Base-by-base conservation (phyloP, 2,329 filamentous ascomycete genomes). In the Amphichorda felina region DNA sequence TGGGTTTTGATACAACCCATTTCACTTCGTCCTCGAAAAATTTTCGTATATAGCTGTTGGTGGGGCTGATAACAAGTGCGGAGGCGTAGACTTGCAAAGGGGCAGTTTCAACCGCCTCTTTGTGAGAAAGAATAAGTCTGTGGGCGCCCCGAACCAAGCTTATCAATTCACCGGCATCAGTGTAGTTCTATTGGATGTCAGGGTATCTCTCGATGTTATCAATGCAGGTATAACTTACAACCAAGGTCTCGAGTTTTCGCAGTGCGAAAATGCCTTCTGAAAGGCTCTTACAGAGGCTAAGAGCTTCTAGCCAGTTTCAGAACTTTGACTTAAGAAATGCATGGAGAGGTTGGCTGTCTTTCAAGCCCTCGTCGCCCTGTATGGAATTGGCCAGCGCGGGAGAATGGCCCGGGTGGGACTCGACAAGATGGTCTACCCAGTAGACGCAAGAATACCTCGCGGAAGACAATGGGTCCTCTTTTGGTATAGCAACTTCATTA, bases 291-390 rank as follows among this genome's bases (percentile, higher is more conserved):
- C n/a, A 11, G 5, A 63, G 48, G 32, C 57, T 57, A 3, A 66
- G 48, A 21, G 57, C 54, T 37, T 68, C 61, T 3, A 68, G 45
- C 62, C 59, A 67, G 36, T 64, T 51, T 1, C 66, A 49, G 32
- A 53, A 50, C 14, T 59, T 51, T 19, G 44, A 35, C 41, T 49
- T 34, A 7, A 63, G 39, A 38, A 64, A 63, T 4, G 4, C 22
- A n/a, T 33, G 17, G 19, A 33, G 16, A 18, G n/a, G 15, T 5
- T 18, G 16, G 17, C 18, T 21, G 18, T 33, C 17, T n/a, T 31
- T 8, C 4, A 32, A n/a, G 19, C 22, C 8, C 11, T 16, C 28
- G 18, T 36, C 26, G 17, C 14, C 35, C 17, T 25, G 26, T 31
- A 15, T 11, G 16, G 24, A 10, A 36, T 35, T 33, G 8, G n/a